Percentiles rank a stretch among this genome's conserved stretches.
Evolutionary conservation across 306 rosid species (phyloP).

Genomic region (Quercus wislizeni): DNA sequence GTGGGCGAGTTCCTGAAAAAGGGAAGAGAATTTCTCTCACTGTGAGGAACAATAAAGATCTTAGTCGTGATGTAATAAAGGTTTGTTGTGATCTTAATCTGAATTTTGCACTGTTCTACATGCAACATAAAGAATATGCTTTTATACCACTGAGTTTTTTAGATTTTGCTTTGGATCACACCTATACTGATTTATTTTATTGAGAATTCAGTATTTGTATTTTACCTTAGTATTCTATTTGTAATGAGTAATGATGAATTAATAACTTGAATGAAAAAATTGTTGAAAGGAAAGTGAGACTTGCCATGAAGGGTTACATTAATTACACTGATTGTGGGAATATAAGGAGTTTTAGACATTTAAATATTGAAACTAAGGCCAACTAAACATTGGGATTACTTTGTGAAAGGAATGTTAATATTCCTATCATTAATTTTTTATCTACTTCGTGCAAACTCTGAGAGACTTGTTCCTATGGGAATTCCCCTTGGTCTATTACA

Average conservation of each 20-base stretch:
- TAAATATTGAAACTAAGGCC: background rate
- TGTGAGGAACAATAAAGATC: conserved; percentile 63
- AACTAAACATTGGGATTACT: background rate
- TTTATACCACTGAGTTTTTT: background rate
- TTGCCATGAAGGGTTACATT: background rate
- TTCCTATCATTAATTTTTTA: background rate
- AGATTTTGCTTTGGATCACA: background rate
- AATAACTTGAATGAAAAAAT: background rate
- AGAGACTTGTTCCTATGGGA: too few species aligned
- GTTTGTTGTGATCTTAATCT: conserved; percentile 32
- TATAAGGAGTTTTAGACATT: background rate
- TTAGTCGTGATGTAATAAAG: conserved; percentile 95
- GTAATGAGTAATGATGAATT: background rate
- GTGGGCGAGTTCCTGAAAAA: conserved; percentile 83
- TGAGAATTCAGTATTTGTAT: background rate
- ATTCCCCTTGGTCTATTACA: too few species aligned
- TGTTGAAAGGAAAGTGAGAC: background rate
- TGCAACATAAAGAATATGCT: background rate
- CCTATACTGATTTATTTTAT: background rate
- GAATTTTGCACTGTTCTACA: background rate
- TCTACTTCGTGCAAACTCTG: too few species aligned
- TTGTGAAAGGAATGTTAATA: background rate
- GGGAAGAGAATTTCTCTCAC: conserved; percentile 68
- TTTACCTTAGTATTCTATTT: background rate
- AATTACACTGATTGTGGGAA: background rate